These are phyloP conservation scores for Suillus bovinus DNA, from an alignment of 768 basidiomycete genomes.

Conservation along the genomic window DNA sequence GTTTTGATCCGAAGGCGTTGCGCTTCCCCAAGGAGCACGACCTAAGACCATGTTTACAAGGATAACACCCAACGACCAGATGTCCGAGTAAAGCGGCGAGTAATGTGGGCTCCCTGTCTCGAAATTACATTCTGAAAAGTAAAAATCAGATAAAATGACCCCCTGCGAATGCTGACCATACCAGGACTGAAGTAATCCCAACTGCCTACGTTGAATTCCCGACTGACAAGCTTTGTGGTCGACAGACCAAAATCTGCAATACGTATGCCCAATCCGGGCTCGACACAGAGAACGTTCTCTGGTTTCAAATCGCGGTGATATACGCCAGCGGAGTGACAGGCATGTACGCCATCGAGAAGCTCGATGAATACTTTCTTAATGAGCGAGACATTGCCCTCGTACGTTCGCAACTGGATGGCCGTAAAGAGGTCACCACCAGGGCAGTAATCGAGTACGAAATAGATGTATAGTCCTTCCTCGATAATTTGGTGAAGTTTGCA, in stretches of 20 bases:
- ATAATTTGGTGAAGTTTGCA: constrained; percentile 67
- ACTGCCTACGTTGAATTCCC: constrained; percentile 60
- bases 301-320: constrained; percentile 90
- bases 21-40: constrained; percentile 71
- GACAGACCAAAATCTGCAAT: constrained; percentile 82
- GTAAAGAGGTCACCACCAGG: constrained; percentile 67
- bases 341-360: constrained; percentile 74
- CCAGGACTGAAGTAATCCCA: constrained; percentile 72
- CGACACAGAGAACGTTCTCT: constrained; percentile 70
- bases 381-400: constrained; percentile 56
- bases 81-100: constrained; percentile 41
- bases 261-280: constrained; percentile 51
- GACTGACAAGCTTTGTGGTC: constrained; percentile 45
- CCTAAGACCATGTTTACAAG: constrained; percentile 81
- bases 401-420: constrained; percentile 57
- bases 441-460: constrained; percentile 63
- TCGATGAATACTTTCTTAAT: constrained; percentile 72
- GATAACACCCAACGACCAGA: constrained; percentile 79
- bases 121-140: constrained; percentile 52
- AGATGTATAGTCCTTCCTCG: constrained; percentile 60
- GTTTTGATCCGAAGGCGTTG: constrained; percentile 62
- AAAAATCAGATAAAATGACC: constrained; percentile 8
- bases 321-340: constrained; percentile 69
- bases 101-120: constrained; percentile 32
- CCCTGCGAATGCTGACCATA: constrained; percentile 31